Conservation (phyloP, 176 grass and related monocot genomes). For the Bothriochloa decipiens region DNA sequence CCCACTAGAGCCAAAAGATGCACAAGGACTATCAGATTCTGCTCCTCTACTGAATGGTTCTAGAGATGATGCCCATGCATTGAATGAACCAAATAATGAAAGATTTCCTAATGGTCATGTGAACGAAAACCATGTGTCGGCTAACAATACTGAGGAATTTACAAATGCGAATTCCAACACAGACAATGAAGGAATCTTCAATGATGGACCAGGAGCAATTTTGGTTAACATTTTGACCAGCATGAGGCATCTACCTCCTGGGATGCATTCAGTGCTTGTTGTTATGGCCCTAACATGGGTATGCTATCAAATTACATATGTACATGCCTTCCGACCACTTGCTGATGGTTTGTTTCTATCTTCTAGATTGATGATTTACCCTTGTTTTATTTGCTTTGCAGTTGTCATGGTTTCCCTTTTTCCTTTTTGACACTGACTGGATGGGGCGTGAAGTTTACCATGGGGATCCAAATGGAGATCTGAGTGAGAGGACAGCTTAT, state of each 20-base stretch:
- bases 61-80: conserved; percentile 53
- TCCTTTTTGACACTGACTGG: conserved; percentile 99
- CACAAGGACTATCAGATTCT: conserved; percentile 70
- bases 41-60: conserved; percentile 81
- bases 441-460: conserved; percentile 99
- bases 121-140: conserved; percentile 32
- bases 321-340: not conserved
- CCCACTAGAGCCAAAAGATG: conserved; percentile 61
- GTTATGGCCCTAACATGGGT: conserved; percentile 99
- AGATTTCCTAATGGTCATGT: conserved; percentile 51
- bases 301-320: conserved; percentile 24
- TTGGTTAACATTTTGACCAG: conserved; percentile 96
- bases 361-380: conserved; percentile 23
- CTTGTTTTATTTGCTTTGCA: conserved; percentile 44
- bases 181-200: conserved; percentile 54
- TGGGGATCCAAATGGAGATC: conserved; percentile 85
- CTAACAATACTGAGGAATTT: conserved; percentile 47
- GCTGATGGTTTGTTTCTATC: not conserved
- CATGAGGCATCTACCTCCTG: conserved; percentile 90
- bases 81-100: conserved; percentile 49
- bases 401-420: conserved; percentile 99
- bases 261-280: conserved; percentile 92
- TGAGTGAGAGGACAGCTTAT: conserved; percentile 64
- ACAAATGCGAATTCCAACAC: conserved; percentile 40
- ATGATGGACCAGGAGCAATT: conserved; percentile 91